Conservation (phyloP, 495 filamentous ascomycete genomes). For the Penicillium ochrochloron region DNA sequence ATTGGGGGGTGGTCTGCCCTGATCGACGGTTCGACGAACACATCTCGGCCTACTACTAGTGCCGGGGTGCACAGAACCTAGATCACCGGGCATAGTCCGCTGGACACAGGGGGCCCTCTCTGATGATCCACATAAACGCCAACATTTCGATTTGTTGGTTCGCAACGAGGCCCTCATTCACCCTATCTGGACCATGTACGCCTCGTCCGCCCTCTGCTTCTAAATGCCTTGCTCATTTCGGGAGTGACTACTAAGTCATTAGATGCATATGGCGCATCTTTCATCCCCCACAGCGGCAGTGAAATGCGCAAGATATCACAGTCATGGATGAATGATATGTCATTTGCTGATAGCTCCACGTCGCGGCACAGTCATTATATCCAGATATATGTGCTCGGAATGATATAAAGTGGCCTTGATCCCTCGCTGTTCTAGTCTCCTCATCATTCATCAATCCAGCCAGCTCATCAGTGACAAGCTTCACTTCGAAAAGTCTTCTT, state of each 20-base stretch:
- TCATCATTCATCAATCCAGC: slow-evolving; percentile 5
- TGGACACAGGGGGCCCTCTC: slow-evolving; percentile 18
- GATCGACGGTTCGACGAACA: slow-evolving; percentile 9
- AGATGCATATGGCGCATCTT: slow-evolving; percentile 33
- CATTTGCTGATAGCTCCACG: slow-evolving; percentile 9
- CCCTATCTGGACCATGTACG: background rate
- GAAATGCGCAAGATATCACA: slow-evolving; percentile 2
- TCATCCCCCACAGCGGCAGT: slow-evolving; percentile 16
- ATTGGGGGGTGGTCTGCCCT: slow-evolving; percentile 18
- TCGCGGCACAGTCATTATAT: slow-evolving; percentile 24
- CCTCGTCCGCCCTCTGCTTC: background rate
- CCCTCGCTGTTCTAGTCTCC: slow-evolving; percentile 2
- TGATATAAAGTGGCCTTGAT: slow-evolving; percentile 29
- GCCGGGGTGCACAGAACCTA: slow-evolving; percentile 15
- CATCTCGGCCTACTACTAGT: background rate
- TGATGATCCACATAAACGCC: slow-evolving; percentile 42
- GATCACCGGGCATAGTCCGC: slow-evolving; percentile 18
- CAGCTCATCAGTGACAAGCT: slow-evolving; percentile 12
- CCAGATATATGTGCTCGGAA: background rate
- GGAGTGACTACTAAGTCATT: slow-evolving; percentile 29
- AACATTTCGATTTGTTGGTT: slow-evolving; percentile 36
- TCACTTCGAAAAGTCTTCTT: background rate
- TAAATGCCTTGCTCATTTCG: slow-evolving; percentile 4
- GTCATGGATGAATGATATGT: slow-evolving; percentile 2
- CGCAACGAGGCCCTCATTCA: slow-evolving; percentile 7